Evolutionary conservation across 768 basidiomycete species (phyloP).

Genomic region (Fibroporia radiculosa): DNA sequence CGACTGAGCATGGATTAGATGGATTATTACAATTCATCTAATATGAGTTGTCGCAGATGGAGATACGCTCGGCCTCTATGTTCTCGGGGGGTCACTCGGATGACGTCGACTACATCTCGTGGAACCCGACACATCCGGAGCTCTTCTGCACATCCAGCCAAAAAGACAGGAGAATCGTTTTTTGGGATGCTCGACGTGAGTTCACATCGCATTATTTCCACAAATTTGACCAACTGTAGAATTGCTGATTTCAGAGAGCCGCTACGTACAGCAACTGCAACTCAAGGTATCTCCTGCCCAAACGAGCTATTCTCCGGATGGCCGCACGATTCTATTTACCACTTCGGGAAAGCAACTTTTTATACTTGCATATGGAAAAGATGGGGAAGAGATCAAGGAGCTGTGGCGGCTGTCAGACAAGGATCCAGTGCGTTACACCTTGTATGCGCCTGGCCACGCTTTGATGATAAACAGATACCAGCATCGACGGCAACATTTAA

Average conservation of each 20-base stretch:
- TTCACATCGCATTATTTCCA: constrained; percentile 3
- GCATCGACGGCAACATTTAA: constrained; percentile 72
- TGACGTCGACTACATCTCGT: constrained; percentile 76
- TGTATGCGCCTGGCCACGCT: not conserved
- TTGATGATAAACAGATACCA: constrained; percentile 29
- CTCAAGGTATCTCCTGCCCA: constrained; percentile 57
- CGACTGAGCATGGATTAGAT: not conserved
- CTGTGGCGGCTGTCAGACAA: constrained; percentile 36
- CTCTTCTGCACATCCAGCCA: constrained; percentile 75
- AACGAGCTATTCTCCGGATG: constrained; percentile 68
- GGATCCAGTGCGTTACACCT: constrained; percentile 10
- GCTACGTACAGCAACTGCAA: constrained; percentile 49
- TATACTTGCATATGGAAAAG: constrained; percentile 51
- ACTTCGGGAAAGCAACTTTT: constrained; percentile 54
- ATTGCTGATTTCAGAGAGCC: constrained; percentile 47
- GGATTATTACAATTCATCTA: no score
- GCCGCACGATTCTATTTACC: constrained; percentile 54
- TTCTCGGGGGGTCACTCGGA: constrained; percentile 70
- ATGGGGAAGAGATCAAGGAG: constrained; percentile 45
- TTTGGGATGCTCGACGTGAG: constrained; percentile 82
- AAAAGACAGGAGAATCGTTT: constrained; percentile 66
- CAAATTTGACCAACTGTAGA: not conserved
- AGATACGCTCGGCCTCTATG: constrained; percentile 53
- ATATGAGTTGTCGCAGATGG: constrained; percentile 45
- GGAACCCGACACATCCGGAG: constrained; percentile 83